A percentile compares a stretch with the other conserved stretches of the same genome.
These are phyloP conservation scores for Basipetospora chlamydospora DNA, from an alignment of 2,329 filamentous ascomycete genomes.

Conservation along the genomic window DNA sequence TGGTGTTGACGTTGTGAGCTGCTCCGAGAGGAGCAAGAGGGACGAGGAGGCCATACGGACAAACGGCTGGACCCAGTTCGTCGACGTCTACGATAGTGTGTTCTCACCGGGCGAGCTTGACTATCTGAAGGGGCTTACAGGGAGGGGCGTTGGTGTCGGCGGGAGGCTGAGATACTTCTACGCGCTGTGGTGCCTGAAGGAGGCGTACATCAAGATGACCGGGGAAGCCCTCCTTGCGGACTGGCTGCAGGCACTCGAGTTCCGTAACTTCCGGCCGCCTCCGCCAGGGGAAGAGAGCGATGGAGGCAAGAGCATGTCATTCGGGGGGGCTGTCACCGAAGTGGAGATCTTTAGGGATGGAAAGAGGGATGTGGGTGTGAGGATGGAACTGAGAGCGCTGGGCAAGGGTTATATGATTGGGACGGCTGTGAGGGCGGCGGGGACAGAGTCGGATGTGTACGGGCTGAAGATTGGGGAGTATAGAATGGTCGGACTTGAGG, in stretches of 20 bases:
- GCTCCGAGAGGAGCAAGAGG: constrained; percentile 50
- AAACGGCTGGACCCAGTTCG: constrained; percentile 50
- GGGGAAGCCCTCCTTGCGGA: constrained; percentile 61
- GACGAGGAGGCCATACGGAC: constrained; percentile 41
- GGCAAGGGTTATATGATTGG: constrained; percentile 39
- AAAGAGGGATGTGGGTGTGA: constrained; percentile 16
- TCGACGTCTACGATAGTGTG: constrained; percentile 59
- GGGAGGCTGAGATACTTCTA: constrained; percentile 56
- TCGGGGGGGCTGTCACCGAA: constrained; percentile 6
- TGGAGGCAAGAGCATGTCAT: constrained; percentile 9
- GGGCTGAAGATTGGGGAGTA: constrained; percentile 26
- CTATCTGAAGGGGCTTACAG: constrained; percentile 38
- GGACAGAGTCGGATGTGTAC: constrained; percentile 19
- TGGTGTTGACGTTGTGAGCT: constrained; percentile 65
- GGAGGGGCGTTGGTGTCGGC: constrained; percentile 1
- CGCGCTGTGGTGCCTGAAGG: constrained; percentile 63
- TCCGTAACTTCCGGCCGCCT: constrained; percentile 47
- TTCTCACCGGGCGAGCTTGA: constrained; percentile 47
- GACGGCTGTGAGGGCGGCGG: constrained; percentile 31
- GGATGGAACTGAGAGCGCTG: constrained; percentile 21
- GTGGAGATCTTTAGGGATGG: constrained; percentile 19
- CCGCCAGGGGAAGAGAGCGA: constrained; percentile 11
- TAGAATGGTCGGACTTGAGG: constrained; percentile 26
- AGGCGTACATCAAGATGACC: constrained; percentile 73
- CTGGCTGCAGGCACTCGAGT: constrained; percentile 59